Conservation (phyloP, 306 rosid genomes). For the Quillaja saponaria region DNA sequence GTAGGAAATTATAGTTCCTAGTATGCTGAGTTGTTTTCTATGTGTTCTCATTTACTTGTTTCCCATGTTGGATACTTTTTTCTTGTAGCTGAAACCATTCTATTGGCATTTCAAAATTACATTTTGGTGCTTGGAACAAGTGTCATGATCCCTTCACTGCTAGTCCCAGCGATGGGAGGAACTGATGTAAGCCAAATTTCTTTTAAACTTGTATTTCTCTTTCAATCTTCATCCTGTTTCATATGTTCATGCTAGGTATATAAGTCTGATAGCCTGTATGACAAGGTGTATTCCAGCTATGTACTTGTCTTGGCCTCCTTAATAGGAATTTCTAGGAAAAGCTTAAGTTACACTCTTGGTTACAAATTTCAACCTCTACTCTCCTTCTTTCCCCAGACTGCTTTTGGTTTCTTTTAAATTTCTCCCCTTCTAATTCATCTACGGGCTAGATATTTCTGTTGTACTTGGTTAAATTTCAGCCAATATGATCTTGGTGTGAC, state of each 20-base stretch:
- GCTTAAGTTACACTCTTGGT: not conserved
- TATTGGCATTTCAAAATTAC: slow-evolving; percentile 93
- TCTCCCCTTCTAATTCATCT: not conserved
- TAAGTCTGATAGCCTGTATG: not conserved
- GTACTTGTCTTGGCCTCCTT: slow-evolving; percentile 3
- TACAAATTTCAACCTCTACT: not conserved
- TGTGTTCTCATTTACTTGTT: slow-evolving; percentile 10
- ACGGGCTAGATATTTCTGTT: not conserved
- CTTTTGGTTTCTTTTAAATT: not conserved
- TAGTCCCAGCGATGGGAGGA: slow-evolving; percentile 96
- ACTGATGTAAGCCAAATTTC: slow-evolving; percentile 58
- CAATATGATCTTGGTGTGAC: not conserved
- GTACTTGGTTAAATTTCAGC: not conserved
- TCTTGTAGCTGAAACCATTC: slow-evolving; percentile 82
- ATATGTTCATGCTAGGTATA: slow-evolving; percentile 5
- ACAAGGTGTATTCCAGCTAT: not conserved
- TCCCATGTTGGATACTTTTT: slow-evolving; percentile 29
- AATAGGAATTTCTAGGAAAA: not conserved
- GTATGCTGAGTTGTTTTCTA: not conserved
- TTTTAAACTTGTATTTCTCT: slow-evolving; percentile 7
- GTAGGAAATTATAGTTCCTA: not conserved
- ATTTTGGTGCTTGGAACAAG: slow-evolving; percentile 92
- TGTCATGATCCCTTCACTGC: slow-evolving; percentile 83
- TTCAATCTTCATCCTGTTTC: not conserved
- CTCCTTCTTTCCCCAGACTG: not conserved